Evolutionary conservation across 2,329 filamentous ascomycete species (phyloP).

Genomic region (Coniochaeta sp.): DNA sequence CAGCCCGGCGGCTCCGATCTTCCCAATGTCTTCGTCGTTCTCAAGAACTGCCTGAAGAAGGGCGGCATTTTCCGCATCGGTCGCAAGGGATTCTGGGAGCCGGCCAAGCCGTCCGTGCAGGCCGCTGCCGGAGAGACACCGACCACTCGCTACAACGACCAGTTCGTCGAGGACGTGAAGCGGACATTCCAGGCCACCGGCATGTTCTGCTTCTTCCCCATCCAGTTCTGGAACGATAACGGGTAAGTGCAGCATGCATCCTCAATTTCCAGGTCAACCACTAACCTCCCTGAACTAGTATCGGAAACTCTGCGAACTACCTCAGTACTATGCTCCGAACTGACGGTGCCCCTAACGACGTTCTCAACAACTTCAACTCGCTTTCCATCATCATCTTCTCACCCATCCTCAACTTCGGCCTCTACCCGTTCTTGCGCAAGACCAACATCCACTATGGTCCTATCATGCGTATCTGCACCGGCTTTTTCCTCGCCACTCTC

Average conservation of each 20-base stretch:
- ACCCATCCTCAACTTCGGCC: slow-evolving; percentile 19
- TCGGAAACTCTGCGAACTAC: slow-evolving; percentile 40
- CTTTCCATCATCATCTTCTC: slow-evolving; percentile 33
- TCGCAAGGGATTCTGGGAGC: slow-evolving; percentile 47
- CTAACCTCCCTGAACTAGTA: slow-evolving; percentile 23
- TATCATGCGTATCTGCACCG: slow-evolving; percentile 40
- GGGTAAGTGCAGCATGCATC: slow-evolving; percentile 5
- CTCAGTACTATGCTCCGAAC: slow-evolving; percentile 39
- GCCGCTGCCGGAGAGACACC: slow-evolving; percentile 29
- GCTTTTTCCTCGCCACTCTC: slow-evolving; percentile 39
- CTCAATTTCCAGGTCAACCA: not conserved
- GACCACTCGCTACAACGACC: slow-evolving; percentile 50
- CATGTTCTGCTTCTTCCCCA: slow-evolving; percentile 48
- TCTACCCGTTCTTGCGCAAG: slow-evolving; percentile 36
- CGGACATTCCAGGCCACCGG: slow-evolving; percentile 53
- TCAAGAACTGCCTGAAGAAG: slow-evolving; percentile 30
- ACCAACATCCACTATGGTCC: slow-evolving; percentile 36
- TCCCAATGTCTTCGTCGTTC: slow-evolving; percentile 31
- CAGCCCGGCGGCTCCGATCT: slow-evolving; percentile 37
- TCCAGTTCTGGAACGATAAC: slow-evolving; percentile 33
- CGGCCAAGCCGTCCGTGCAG: slow-evolving; percentile 48
- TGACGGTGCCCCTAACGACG: slow-evolving; percentile 41
- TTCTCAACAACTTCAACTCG: slow-evolving; percentile 41
- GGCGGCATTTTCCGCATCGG: slow-evolving; percentile 30
- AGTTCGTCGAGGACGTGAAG: slow-evolving; percentile 58